Conservation (phyloP, 2,329 filamentous ascomycete genomes). For the Cladosporium sp. region DNA sequence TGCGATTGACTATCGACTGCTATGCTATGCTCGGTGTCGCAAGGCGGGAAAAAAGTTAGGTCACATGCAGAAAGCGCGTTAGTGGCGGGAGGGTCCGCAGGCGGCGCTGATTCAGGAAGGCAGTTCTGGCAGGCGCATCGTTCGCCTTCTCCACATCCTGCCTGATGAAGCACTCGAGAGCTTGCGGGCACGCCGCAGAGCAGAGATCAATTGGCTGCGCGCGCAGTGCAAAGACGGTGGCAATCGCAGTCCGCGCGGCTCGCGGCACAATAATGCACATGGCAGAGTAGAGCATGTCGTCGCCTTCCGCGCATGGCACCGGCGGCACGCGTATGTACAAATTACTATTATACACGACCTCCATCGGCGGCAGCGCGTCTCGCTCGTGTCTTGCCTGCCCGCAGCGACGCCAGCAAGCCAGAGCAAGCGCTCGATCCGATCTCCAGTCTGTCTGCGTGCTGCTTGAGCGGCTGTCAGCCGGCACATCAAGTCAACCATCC, state of each 20-base stretch:
- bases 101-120: no score
- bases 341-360: not conserved
- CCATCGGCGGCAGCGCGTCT: not conserved
- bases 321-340: not conserved
- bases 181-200: not conserved
- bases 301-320: not conserved
- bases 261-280: not conserved
- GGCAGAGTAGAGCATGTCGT: not conserved
- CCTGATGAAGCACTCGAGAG: no score
- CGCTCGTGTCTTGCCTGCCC: not conserved
- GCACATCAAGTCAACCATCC: not conserved
- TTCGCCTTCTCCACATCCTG: not conserved
- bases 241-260: not conserved
- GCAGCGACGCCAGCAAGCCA: not conserved
- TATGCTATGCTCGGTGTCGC: constrained; percentile 3
- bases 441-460: not conserved
- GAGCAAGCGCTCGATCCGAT: no score
- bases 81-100: not conserved
- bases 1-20: not conserved
- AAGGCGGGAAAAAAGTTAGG: constrained; percentile 10
- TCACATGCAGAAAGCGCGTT: not conserved
- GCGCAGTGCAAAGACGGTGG: not conserved
- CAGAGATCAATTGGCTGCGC: not conserved
- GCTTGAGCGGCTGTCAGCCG: not conserved
- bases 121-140: not conserved